Conservation (phyloP, 2,329 filamentous ascomycete species). For the Dryadomyces quercivorus region DNA sequence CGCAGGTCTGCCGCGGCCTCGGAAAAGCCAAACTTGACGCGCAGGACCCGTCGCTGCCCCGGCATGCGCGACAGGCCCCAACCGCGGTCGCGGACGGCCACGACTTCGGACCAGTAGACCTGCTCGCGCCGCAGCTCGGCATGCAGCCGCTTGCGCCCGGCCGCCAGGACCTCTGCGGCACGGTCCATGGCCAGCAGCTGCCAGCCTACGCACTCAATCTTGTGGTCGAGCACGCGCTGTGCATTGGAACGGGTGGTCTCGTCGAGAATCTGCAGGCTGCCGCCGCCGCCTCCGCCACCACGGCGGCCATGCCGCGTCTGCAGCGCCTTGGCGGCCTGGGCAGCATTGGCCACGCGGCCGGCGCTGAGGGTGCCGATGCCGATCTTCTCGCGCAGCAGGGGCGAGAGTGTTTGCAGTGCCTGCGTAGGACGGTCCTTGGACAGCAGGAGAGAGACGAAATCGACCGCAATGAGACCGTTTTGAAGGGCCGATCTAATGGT, state of each 20-base stretch:
- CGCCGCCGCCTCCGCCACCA: neutral
- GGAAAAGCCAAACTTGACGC: constrained; percentile 79
- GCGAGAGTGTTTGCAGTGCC: constrained; percentile 58
- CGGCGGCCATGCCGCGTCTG: neutral
- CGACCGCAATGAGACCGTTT: constrained; percentile 57
- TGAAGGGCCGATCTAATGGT: constrained; percentile 35
- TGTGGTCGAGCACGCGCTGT: constrained; percentile 39
- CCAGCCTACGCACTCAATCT: constrained; percentile 54
- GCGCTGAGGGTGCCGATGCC: constrained; percentile 64
- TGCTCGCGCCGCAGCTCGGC: constrained; percentile 69
- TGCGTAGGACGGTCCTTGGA: constrained; percentile 69
- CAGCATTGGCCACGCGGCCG: constrained; percentile 51
- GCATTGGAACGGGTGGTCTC: constrained; percentile 17
- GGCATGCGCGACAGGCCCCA: constrained; percentile 79
- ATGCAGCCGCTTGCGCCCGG: constrained; percentile 59
- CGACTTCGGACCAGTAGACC: constrained; percentile 78
- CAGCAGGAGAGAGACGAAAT: constrained; percentile 71
- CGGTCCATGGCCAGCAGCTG: constrained; percentile 65
- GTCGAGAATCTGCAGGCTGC: constrained; percentile 16
- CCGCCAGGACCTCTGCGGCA: constrained; percentile 60
- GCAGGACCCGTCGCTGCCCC: constrained; percentile 59
- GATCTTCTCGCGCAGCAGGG: constrained; percentile 54
- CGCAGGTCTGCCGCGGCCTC: constrained; percentile 54
- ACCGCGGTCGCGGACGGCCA: constrained; percentile 68
- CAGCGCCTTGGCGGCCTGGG: constrained; percentile 27